Evolutionary conservation across 129 eudicot genomes (phyloP).

Genomic region (Dittrichia graveolens): DNA sequence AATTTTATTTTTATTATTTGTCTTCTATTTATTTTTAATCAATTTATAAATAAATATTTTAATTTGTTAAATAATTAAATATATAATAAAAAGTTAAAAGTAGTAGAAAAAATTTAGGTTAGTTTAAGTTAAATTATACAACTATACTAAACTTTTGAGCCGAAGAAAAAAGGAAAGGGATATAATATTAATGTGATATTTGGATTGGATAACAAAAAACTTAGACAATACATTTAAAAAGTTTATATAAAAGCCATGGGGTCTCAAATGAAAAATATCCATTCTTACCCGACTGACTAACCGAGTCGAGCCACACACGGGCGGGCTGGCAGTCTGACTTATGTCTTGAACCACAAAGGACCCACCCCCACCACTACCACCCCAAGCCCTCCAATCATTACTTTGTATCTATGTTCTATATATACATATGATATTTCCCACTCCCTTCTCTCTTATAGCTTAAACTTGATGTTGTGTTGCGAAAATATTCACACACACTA

Average conservation of each 20-base stretch:
- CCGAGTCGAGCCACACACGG: neutral
- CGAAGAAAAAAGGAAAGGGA: too few relatives aligned
- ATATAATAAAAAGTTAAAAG: too few relatives aligned
- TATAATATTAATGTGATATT: too few relatives aligned
- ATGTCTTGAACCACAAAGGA: neutral
- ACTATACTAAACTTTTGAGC: too few relatives aligned
- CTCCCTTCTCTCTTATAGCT: neutral
- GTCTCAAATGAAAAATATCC: neutral
- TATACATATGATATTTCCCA: conserved; percentile 1
- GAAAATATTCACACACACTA: neutral
- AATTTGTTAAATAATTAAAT: too few relatives aligned
- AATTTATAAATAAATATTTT: too few relatives aligned
- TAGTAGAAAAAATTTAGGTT: too few relatives aligned
- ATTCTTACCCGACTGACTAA: neutral
- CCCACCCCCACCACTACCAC: neutral
- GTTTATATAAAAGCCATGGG: neutral
- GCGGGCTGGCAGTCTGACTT: neutral
- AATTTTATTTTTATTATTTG: too few relatives aligned
- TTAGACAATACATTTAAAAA: too few relatives aligned
- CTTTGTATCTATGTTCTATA: neutral
- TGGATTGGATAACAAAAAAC: too few relatives aligned
- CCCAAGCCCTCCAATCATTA: neutral
- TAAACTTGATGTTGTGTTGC: neutral
- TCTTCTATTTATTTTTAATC: too few relatives aligned
- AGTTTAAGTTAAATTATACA: too few relatives aligned